These are phyloP conservation scores for Pisolithus sp. DNA, from an alignment of 768 basidiomycete species.

Conservation along the genomic window DNA sequence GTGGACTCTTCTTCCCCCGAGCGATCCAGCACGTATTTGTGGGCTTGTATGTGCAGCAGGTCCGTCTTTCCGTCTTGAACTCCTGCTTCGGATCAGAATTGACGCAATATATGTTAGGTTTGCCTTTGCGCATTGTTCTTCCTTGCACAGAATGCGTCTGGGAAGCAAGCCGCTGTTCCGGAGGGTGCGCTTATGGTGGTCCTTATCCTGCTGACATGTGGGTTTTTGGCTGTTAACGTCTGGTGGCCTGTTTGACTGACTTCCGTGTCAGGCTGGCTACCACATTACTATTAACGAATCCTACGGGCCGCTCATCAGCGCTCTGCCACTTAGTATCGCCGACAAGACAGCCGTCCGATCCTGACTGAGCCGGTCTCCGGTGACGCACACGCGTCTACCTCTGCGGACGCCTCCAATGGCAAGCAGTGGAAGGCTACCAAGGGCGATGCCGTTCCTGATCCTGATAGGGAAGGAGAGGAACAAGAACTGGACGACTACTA, in stretches of 20 bases:
- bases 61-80: neutral
- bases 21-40: constrained; percentile 92
- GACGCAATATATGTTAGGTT: constrained; percentile 25
- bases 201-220: constrained; percentile 77
- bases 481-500: constrained; percentile 12
- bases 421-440: constrained; percentile 2
- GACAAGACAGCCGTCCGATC: constrained; percentile 52
- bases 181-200: constrained; percentile 83
- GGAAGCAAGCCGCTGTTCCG: constrained; percentile 51
- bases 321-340: constrained; percentile 75
- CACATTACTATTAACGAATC: constrained; percentile 71
- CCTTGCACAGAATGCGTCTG: constrained; percentile 56
- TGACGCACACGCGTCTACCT: neutral
- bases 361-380: constrained; percentile 4
- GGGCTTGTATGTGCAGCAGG: constrained; percentile 85
- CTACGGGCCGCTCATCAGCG: constrained; percentile 68
- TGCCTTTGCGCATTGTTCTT: constrained; percentile 88
- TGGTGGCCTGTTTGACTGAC: neutral
- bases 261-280: constrained; percentile 50
- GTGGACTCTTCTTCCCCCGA: constrained; percentile 92
- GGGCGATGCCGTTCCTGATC: constrained; percentile 9
- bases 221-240: constrained; percentile 20
- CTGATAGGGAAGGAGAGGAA: constrained; percentile 3
- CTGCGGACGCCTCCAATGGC: neutral
- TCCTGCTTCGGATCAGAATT: neutral